A percentile compares a stretch with the other conserved stretches of the same genome.
Evolutionary conservation across 345 rosid genomes (phyloP).

Genomic region (Populus euphratica): DNA sequence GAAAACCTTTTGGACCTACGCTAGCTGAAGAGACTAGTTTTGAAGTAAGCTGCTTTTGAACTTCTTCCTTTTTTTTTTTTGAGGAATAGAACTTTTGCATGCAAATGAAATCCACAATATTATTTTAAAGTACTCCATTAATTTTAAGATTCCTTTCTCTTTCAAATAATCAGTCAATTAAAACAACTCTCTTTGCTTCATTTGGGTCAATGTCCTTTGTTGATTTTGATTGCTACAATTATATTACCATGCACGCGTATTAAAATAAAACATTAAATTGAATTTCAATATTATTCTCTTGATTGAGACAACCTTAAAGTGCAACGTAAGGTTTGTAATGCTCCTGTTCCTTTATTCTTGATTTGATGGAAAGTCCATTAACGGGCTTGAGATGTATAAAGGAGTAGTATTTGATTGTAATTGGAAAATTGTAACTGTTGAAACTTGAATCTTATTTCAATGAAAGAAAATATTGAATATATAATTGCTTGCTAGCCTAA

Average conservation of each 20-base stretch:
- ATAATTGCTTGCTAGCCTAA: no score
- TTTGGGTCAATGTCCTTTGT: constrained; percentile 26
- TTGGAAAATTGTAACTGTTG: no score
- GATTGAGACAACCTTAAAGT: not conserved
- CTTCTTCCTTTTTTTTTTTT: constrained; percentile 34
- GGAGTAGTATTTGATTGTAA: no score
- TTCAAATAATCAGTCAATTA: constrained; percentile 17
- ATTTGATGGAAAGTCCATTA: no score
- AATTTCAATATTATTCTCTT: not conserved
- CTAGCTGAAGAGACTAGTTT: constrained; percentile 18
- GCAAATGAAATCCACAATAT: constrained; percentile 27
- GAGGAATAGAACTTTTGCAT: constrained; percentile 43
- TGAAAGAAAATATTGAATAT: no score
- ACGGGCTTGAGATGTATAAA: no score
- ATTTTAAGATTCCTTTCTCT: constrained; percentile 12
- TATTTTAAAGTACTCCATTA: constrained; percentile 19
- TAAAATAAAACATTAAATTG: not conserved
- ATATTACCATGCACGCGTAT: not conserved
- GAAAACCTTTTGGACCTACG: constrained; percentile 24
- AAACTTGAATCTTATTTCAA: no score
- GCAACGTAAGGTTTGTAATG: not conserved
- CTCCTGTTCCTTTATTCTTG: no score
- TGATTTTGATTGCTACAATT: constrained; percentile 12
- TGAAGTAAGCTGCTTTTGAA: constrained; percentile 37
- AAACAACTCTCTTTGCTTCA: constrained; percentile 18